Evolutionary conservation across 2,329 filamentous ascomycete genomes (phyloP).

Genomic region (Ophiognomonia clavigignenti-juglandacearum): DNA sequence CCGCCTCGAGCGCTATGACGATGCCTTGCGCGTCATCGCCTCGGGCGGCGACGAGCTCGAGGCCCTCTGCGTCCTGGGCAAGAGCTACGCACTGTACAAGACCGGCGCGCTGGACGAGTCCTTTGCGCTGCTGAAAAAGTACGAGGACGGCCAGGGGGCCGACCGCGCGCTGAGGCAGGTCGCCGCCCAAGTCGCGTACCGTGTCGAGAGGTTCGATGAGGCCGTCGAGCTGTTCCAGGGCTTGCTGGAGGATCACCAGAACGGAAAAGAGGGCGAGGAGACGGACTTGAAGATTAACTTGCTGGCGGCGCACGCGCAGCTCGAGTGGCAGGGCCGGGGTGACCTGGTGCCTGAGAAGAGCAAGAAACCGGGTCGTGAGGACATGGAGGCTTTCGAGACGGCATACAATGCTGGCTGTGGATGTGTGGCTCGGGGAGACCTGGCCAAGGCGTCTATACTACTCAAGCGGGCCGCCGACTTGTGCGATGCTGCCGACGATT

Average conservation of each 20-base stretch:
- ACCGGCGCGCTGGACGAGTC: constrained; percentile 64
- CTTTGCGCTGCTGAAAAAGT: constrained; percentile 34
- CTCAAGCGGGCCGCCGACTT: constrained; percentile 66
- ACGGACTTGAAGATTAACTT: constrained; percentile 74
- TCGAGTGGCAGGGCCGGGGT: constrained; percentile 61
- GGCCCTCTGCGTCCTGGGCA: constrained; percentile 60
- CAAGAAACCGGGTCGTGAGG: constrained; percentile 52
- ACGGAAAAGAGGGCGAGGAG: constrained; percentile 53
- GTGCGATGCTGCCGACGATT: constrained; percentile 68
- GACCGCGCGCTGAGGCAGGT: constrained; percentile 43
- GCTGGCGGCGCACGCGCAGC: constrained; percentile 67
- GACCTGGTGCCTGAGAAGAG: constrained; percentile 45
- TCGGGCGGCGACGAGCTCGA: constrained; percentile 58
- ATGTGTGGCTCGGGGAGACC: constrained; percentile 64
- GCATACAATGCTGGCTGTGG: constrained; percentile 76
- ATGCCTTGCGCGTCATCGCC: constrained; percentile 65
- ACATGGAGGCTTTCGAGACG: constrained; percentile 73
- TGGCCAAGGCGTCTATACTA: constrained; percentile 59
- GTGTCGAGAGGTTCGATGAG: constrained; percentile 66
- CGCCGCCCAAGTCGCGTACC: constrained; percentile 66
- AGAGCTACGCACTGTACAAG: constrained; percentile 82
- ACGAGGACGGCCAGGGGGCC: constrained; percentile 14
- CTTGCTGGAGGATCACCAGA: constrained; percentile 42
- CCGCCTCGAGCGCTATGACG: constrained; percentile 77
- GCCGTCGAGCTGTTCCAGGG: constrained; percentile 60